A percentile compares a stretch with the other conserved stretches of the same genome.
Conservation (phyloP, 2,329 filamentous ascomycete species). For the Zalaria obscura region DNA sequence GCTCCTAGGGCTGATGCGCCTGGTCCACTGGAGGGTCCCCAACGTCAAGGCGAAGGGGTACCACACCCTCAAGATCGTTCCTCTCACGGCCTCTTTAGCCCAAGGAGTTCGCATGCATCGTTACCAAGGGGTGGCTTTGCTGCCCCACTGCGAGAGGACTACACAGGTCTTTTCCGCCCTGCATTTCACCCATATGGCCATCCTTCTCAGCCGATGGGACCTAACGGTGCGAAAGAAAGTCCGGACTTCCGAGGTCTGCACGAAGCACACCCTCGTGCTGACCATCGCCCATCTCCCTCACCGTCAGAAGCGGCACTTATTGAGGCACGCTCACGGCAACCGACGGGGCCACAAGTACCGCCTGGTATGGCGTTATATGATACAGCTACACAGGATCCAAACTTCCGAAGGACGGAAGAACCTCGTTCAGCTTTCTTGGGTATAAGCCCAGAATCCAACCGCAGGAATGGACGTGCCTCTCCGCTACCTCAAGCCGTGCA, state of each 20-base stretch:
- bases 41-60: neutral
- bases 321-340: neutral
- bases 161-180: slow-evolving; percentile 14
- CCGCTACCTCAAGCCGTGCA: slow-evolving; percentile 88
- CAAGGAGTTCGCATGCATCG: slow-evolving; percentile 1
- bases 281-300: slow-evolving; percentile 2
- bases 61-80: neutral
- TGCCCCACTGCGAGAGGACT: slow-evolving; percentile 16
- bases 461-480: slow-evolving; percentile 70
- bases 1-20: slow-evolving; percentile 1
- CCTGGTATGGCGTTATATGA: slow-evolving; percentile 2
- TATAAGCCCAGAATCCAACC: slow-evolving; percentile 58
- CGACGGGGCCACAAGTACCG: slow-evolving; percentile 1
- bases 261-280: neutral
- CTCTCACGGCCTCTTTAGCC: neutral
- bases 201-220: slow-evolving; percentile 8
- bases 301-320: neutral
- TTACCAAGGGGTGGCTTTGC: slow-evolving; percentile 12
- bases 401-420: slow-evolving; percentile 1
- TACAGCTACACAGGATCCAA: neutral
- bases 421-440: slow-evolving; percentile 53
- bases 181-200: slow-evolving; percentile 7
- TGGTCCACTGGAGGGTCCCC: too few species aligned
- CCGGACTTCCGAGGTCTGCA: slow-evolving; percentile 3
- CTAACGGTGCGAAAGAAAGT: slow-evolving; percentile 1